A percentile compares a stretch with the other conserved stretches of the same genome.
These are phyloP conservation scores for Pelagophyceae sp. DNA, from an alignment of 352 stramenopile species.

Conservation along the genomic window DNA sequence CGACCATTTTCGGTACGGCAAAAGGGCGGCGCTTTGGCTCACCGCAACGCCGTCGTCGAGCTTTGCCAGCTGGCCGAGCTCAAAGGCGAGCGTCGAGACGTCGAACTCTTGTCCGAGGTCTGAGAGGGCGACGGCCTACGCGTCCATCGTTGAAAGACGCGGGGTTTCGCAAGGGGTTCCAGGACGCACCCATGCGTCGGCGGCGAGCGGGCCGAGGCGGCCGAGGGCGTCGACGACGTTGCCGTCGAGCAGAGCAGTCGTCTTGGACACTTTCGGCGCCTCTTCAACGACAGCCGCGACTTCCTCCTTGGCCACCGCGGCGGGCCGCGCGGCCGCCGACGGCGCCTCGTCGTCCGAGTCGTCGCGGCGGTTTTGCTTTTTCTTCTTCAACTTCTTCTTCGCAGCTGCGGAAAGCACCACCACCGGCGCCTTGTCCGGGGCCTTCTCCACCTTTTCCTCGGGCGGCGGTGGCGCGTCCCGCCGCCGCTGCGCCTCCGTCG, in stretches of 20 bases:
- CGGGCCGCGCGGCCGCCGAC: too few species aligned
- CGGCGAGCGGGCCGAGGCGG: background rate
- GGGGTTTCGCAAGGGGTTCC: background rate
- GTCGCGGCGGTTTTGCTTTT: background rate
- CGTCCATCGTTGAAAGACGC: background rate
- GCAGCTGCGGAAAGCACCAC: background rate
- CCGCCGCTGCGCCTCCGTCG: too few species aligned
- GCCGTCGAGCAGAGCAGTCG: background rate
- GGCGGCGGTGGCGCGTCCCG: too few species aligned
- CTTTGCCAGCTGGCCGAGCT: background rate
- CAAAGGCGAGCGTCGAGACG: background rate
- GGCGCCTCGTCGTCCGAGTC: background rate
- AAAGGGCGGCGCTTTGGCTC: background rate
- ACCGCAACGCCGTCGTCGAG: background rate
- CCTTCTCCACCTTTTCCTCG: background rate
- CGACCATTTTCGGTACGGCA: background rate
- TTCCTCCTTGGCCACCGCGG: too few species aligned
- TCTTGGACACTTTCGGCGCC: background rate
- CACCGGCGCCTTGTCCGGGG: too few species aligned
- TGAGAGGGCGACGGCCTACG: background rate
- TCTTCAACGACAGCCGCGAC: background rate
- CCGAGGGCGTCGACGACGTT: background rate
- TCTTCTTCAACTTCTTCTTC: background rate
- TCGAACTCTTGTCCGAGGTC: background rate
- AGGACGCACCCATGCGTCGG: background rate